Base-by-base conservation (phyloP, 306 rosid species). In the Vigna reflexopilosa region DNA sequence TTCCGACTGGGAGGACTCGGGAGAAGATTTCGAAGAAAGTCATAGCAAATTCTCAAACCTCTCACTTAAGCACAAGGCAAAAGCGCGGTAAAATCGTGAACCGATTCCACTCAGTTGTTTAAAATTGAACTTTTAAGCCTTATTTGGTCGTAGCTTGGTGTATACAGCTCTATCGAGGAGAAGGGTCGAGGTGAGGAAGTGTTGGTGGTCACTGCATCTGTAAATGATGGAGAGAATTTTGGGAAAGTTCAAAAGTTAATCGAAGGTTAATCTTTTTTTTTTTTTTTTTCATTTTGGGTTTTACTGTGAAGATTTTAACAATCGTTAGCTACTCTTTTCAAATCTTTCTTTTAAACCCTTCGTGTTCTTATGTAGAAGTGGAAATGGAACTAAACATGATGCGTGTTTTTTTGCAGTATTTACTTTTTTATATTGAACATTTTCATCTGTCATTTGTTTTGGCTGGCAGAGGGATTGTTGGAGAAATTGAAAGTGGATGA, bases 401-500 rank as follows among this genome's bases (percentile, higher is more conserved):
- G 42, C 36, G 47, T 62, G 17, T 1, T 64, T 64, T 64, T 38
- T 19, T 9, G 26, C n/a, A 10, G 7, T 40, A 44, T 48, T 59
- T 49, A 81, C 28, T 57, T 1, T 74, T 76, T 1, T 73, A 65
- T 56, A 9, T 22, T 67, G 3, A 49, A 51, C 24, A 0, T 58
- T 26, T 9, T 6, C 66, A 24, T 62, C 7, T 54, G n/a, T 76
- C 15, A 50, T 15, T 70, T 59, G 81, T 55, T 49, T 73, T 82
- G 70, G 72, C 70, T 73, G 72, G 77, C 84, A 92, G 98, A 48
- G 20, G 87, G 88, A 15, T 74, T 66, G 70, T 63, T 88, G 24
- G 88, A 83, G 92, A 90, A 88, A 73, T 79, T 94, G 77, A 94
- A 89, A 85, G 88, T 92, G 80, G 91, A 88, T 19, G 93, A 92